Conservation (phyloP, 2,329 filamentous ascomycete species). For the Aureobasidium sp. region DNA sequence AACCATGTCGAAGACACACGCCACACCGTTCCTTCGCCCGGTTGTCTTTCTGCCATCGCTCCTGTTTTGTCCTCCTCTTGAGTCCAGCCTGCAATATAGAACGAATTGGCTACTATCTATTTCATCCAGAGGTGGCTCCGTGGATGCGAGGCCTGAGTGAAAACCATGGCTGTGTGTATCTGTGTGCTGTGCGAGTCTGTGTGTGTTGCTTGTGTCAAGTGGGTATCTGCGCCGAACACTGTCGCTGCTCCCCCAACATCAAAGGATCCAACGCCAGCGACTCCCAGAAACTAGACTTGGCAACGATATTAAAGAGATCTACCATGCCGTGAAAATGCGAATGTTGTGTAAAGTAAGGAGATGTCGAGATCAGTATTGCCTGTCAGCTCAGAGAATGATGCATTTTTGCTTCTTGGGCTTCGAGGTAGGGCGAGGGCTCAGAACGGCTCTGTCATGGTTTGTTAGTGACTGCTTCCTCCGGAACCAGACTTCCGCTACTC, state of each 20-base stretch:
- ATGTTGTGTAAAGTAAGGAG: slow-evolving; percentile 2
- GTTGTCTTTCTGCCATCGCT: neutral
- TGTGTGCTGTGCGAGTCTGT: neutral
- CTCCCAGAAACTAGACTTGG: slow-evolving; percentile 11
- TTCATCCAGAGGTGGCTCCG: neutral
- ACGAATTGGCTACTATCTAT: neutral
- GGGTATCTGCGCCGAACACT: slow-evolving; percentile 12
- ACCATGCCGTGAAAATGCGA: slow-evolving; percentile 11
- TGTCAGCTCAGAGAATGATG: slow-evolving; percentile 50
- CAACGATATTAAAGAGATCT: slow-evolving; percentile 13
- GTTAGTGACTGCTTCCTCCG: neutral
- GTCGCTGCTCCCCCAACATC: slow-evolving; percentile 8
- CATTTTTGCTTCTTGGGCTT: slow-evolving; percentile 60
- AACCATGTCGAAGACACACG: neutral
- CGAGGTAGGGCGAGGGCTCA: slow-evolving; percentile 56
- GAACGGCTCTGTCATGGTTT: slow-evolving; percentile 50
- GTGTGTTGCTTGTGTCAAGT: slow-evolving; percentile 2
- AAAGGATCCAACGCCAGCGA: slow-evolving; percentile 13
- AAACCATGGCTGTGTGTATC: neutral
- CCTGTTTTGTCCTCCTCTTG: neutral
- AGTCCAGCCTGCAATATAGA: neutral
- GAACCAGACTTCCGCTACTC: no score
- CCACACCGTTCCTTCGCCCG: neutral
- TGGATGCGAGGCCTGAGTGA: neutral
- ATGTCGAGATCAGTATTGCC: neutral